Conservation (phyloP, 768 basidiomycete species). For the Pleurotus giganteus region DNA sequence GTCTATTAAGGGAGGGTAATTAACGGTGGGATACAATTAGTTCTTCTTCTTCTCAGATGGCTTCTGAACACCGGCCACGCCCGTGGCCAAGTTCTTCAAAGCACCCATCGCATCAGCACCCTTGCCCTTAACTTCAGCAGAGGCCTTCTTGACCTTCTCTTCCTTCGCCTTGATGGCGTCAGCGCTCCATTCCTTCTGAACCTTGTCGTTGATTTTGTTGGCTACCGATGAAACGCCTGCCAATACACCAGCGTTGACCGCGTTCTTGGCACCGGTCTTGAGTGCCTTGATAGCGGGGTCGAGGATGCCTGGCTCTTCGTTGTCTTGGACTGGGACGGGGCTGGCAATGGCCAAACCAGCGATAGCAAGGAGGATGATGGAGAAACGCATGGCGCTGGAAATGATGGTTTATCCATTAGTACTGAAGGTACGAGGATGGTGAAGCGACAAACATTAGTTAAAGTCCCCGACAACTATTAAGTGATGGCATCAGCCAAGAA, state of each 20-base stretch:
- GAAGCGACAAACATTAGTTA: not conserved
- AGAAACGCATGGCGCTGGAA: constrained; percentile 1
- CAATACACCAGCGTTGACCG: not conserved
- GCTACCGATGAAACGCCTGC: too few species aligned
- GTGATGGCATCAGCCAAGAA: too few species aligned
- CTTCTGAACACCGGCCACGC: not conserved
- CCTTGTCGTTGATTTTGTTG: not conserved
- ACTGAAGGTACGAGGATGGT: too few species aligned
- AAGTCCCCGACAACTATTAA: not conserved
- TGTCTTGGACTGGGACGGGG: not conserved
- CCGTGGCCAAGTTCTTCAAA: not conserved
- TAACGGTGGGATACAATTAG: not conserved
- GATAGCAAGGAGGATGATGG: not conserved
- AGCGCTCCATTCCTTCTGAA: not conserved
- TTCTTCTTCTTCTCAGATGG: not conserved
- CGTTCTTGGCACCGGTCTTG: not conserved
- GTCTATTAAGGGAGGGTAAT: not conserved
- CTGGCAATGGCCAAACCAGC: not conserved
- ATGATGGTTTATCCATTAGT: not conserved
- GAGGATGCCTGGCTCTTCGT: not conserved
- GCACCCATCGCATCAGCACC: not conserved
- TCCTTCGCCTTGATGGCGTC: not conserved
- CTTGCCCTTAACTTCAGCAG: not conserved
- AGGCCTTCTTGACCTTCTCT: not conserved
- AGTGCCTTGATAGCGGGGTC: not conserved